Conservation (phyloP, 2,329 filamentous ascomycete genomes). For the Microascus cirrosus region DNA sequence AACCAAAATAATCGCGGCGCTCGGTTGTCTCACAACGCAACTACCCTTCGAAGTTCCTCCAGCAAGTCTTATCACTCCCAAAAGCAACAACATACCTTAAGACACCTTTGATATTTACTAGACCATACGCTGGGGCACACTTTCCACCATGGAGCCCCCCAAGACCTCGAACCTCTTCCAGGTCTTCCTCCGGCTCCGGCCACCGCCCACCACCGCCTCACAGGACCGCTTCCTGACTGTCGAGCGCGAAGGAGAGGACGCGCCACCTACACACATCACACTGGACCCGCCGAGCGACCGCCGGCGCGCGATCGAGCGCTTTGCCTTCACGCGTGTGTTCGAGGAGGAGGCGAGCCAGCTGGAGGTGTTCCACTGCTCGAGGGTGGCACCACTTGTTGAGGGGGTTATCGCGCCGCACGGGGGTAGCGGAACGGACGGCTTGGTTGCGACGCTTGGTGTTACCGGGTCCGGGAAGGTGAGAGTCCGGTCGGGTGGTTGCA, state of each 20-base stretch:
- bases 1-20: background rate
- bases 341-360: conserved; percentile 76
- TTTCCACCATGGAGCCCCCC: conserved; percentile 17
- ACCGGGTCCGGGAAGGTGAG: conserved; percentile 90
- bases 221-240: conserved; percentile 62
- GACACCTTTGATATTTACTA: background rate
- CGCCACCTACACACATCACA: conserved; percentile 58
- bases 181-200: conserved; percentile 77
- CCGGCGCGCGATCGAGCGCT: conserved; percentile 82
- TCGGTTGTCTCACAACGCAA: background rate
- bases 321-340: conserved; percentile 89
- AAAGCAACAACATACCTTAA: background rate
- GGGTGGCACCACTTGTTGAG: conserved; percentile 64
- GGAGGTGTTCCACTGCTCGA: conserved; percentile 74
- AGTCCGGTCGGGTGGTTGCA: background rate
- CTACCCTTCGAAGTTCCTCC: background rate
- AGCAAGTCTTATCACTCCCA: background rate
- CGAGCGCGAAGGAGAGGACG: conserved; percentile 39
- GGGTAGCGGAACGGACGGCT: conserved; percentile 73
- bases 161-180: conserved; percentile 60
- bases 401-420: conserved; percentile 66
- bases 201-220: conserved; percentile 24
- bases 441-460: conserved; percentile 85
- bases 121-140: background rate
- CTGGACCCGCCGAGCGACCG: conserved; percentile 75